A percentile compares a stretch with the other conserved stretches of the same genome.
phyloP scores from a whole-genome alignment of 1,139 yeast genomes.

The Debaryomyces robertsiae region DNA sequence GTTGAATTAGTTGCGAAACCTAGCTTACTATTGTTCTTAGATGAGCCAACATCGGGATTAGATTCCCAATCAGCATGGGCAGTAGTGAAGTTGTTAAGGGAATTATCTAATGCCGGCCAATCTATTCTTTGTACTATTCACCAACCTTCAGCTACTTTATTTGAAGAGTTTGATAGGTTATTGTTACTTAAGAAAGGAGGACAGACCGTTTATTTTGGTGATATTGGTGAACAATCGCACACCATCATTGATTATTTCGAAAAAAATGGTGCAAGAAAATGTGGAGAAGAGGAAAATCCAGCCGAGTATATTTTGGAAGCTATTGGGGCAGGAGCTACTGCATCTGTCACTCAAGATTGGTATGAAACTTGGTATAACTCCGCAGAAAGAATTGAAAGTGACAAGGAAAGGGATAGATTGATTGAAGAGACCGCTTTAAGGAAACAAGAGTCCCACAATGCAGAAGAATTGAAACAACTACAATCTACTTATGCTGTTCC shows the following conservation, averaged over 20 bases:
- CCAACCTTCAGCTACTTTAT: slow-evolving; percentile 77
- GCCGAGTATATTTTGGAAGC: slow-evolving; percentile 68
- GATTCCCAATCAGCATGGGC: slow-evolving; percentile 95
- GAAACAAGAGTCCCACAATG: slow-evolving; percentile 8
- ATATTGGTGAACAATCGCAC: slow-evolving; percentile 65
- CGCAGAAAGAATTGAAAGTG: slow-evolving; percentile 26
- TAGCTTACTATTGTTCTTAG: slow-evolving; percentile 73
- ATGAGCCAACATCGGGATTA: slow-evolving; percentile 92
- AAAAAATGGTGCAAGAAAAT: slow-evolving; percentile 61
- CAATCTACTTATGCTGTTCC: slow-evolving; percentile 38
- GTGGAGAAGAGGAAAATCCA: slow-evolving; percentile 58
- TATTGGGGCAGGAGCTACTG: slow-evolving; percentile 73
- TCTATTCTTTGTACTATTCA: slow-evolving; percentile 83
- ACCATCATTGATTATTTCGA: slow-evolving; percentile 71
- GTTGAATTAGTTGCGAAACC: slow-evolving; percentile 91
- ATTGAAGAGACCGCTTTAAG: slow-evolving; percentile 19
- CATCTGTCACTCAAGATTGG: slow-evolving; percentile 48
- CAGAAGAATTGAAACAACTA: slow-evolving; percentile 14
- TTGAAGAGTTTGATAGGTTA: slow-evolving; percentile 77
- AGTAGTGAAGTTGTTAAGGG: slow-evolving; percentile 72
- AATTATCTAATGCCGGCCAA: slow-evolving; percentile 76
- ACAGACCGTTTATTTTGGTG: slow-evolving; percentile 78
- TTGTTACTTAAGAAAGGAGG: slow-evolving; percentile 76
- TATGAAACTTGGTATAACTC: slow-evolving; percentile 49
- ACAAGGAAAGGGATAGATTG: slow-evolving; percentile 21